Base-by-base conservation (phyloP, 176 grass and related monocot species). In the Otatea glauca region DNA sequence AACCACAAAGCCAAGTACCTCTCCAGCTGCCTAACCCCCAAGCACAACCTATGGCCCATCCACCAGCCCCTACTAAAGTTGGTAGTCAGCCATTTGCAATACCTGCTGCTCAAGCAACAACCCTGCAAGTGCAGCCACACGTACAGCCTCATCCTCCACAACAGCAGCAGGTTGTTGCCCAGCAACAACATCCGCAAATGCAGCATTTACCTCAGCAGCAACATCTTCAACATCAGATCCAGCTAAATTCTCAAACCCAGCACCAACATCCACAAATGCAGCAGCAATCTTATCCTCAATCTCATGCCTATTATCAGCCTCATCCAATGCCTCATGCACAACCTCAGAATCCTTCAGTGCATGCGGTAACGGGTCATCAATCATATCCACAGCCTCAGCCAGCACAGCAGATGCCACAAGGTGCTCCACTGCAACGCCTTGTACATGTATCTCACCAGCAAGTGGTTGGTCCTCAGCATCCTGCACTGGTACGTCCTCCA, bases 261-360 rank as follows among this genome's bases (percentile, higher is more conserved):
- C 84, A 83, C 44, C 81, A 89, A 24, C 55, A 74, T 65, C 69
- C 64, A 72, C 77, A 75, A 74, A 67, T 84, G 65, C 90, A 79
- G 79, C 90, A 83, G 53, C 91, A 93, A 64, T 59, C 83, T 77
- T 90, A 97, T 80, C 82, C 79, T 42, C 95, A 92, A 49, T 54
- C 81, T 76, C 87, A 89, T 5, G n/a, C 72, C 43, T 85, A 78
- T 75, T 65, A 72, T 77, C 90, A 89, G 79, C 71, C 66, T 13
- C 86, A 92, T 62, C 75, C 83, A 21, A 76, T 76, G 53, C 72
- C 41, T 63, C 51, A 68, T 77, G 72, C 45, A 58, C 93, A 90
- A 25, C 65, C 85, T 74, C 90, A 86, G 65, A 89, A 90, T 88
- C 79, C 93, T 77, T 63, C 83, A 61, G 38, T 55, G 47, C 85